phyloP scores from a whole-genome alignment of 1,284 basidiomycete species.

The Sphaerobolus stellatus region DNA sequence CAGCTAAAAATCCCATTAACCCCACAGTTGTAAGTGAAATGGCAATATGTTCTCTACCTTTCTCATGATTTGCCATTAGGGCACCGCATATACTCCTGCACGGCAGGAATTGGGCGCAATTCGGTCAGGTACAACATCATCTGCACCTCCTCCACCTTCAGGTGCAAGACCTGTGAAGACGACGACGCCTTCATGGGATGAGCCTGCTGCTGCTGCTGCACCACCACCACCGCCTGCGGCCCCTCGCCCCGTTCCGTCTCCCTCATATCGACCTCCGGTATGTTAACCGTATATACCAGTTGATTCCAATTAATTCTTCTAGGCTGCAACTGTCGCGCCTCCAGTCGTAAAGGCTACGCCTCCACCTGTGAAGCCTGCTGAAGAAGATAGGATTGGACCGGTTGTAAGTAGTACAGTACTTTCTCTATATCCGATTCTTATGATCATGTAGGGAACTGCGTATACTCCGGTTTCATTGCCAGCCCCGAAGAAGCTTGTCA shows the following conservation, averaged over 20 bases:
- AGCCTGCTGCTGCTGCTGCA: constrained; percentile 42
- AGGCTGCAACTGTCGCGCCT: constrained; percentile 23
- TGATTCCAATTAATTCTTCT: constrained; percentile 11
- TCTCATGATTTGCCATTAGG: constrained; percentile 18
- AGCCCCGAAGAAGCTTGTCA: constrained; percentile 82
- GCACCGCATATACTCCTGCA: constrained; percentile 31
- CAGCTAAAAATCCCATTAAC: constrained; percentile 25
- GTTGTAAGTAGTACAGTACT: constrained; percentile 50
- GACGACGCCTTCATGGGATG: constrained; percentile 59
- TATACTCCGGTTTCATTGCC: constrained; percentile 85
- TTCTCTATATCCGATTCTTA: neutral
- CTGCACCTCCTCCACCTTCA: constrained; percentile 34
- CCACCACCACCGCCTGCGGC: constrained; percentile 50
- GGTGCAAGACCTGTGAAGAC: constrained; percentile 43
- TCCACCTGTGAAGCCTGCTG: constrained; percentile 64
- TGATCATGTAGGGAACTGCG: constrained; percentile 57
- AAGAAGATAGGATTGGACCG: constrained; percentile 79
- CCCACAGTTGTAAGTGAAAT: constrained; percentile 20
- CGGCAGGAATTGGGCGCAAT: constrained; percentile 31
- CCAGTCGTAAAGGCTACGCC: constrained; percentile 33
- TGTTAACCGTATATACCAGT: constrained; percentile 10
- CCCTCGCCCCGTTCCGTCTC: constrained; percentile 47
- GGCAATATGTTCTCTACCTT: neutral
- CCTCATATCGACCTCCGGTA: constrained; percentile 35
- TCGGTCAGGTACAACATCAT: constrained; percentile 37